Conservation (phyloP, 805 yeast genomes). For the Cyberlindnera subsufficiens region DNA sequence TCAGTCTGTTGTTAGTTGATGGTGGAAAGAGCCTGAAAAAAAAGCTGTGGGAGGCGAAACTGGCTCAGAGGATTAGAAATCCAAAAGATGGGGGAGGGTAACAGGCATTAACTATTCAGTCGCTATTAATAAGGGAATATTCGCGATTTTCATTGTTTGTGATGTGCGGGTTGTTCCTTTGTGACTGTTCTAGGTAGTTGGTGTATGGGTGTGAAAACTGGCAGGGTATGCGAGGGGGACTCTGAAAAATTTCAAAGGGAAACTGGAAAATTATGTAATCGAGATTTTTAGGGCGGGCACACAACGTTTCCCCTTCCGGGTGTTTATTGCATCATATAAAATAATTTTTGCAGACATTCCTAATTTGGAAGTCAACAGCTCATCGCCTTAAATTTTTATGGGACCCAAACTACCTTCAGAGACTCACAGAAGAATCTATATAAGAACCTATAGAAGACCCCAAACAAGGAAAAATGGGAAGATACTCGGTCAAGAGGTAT, state of each 20-base stretch:
- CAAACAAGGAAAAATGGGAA: constrained; percentile 52
- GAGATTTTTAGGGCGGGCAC: too few relatives aligned
- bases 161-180: background rate
- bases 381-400: constrained; percentile 1
- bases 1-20: background rate
- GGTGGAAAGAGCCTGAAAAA: constrained; percentile 3
- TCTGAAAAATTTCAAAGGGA: too few relatives aligned
- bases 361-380: constrained; percentile 3
- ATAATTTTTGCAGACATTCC: background rate
- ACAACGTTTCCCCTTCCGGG: too few relatives aligned
- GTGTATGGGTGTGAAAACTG: background rate
- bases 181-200: background rate
- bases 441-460: background rate
- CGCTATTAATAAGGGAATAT: background rate
- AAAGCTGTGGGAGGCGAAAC: constrained; percentile 1
- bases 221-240: too few relatives aligned
- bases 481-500: constrained; percentile 79
- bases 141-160: background rate
- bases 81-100: background rate
- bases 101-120: background rate
- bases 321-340: too few relatives aligned
- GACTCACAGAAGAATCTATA: background rate
- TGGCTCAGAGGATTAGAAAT: constrained; percentile 12
- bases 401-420: background rate
- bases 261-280: too few relatives aligned